These are phyloP conservation scores for Metschnikowia colocasiae DNA, from an alignment of 805 yeast genomes.

Conservation along the genomic window DNA sequence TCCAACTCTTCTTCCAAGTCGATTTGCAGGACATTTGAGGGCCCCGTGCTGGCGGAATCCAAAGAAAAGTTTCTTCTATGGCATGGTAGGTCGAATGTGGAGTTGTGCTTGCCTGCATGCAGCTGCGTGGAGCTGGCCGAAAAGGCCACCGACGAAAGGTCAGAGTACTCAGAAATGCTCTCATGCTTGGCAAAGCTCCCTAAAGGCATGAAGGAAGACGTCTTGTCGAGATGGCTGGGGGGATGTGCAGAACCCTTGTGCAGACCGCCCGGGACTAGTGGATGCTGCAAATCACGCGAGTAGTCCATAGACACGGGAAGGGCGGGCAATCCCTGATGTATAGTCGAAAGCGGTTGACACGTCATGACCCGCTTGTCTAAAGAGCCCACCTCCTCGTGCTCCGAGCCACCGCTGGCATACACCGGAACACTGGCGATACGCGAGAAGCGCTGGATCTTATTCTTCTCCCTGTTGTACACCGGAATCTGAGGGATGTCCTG, in stretches of 20 bases:
- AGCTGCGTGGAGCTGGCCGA: neutral
- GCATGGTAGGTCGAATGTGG: slow-evolving; percentile 3
- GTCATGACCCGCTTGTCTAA: neutral
- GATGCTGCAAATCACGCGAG: neutral
- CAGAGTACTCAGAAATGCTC: neutral
- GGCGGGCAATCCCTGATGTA: too few relatives aligned
- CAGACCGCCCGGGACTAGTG: neutral
- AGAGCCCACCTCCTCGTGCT: neutral
- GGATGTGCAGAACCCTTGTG: neutral
- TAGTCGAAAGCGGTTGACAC: neutral
- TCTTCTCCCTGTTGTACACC: slow-evolving; percentile 20
- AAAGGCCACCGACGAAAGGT: neutral
- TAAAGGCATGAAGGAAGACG: neutral
- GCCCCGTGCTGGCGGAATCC: neutral
- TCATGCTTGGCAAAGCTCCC: neutral
- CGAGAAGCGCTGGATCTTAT: slow-evolving; percentile 20
- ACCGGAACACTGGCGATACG: slow-evolving; percentile 8
- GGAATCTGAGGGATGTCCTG: slow-evolving; percentile 28
- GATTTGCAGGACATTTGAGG: slow-evolving; percentile 3
- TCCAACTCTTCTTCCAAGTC: slow-evolving; percentile 6
- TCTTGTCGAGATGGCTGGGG: neutral
- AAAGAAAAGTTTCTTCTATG: neutral
- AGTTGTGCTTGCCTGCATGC: neutral
- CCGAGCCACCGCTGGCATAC: neutral
- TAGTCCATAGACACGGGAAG: neutral